A percentile compares a stretch with the other conserved stretches of the same genome.
phyloP scores from a whole-genome alignment of 768 basidiomycete genomes.

The Termitomyces sp. region DNA sequence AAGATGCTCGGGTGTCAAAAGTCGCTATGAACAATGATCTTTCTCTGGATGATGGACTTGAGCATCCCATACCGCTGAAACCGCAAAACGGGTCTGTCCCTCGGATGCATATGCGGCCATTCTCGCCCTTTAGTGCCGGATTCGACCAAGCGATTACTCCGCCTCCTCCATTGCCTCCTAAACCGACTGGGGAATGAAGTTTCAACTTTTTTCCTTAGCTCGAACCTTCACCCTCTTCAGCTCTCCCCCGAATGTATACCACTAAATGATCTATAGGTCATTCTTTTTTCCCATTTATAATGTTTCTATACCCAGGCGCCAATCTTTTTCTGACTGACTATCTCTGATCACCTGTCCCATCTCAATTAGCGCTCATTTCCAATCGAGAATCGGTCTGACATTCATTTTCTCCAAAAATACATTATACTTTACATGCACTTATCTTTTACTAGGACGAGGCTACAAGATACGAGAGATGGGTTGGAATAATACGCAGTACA shows the following conservation, averaged over 20 bases:
- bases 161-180: constrained; percentile 33
- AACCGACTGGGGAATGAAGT: constrained; percentile 25
- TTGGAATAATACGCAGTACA: neutral
- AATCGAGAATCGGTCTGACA: neutral
- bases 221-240: neutral
- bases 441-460: constrained; percentile 9
- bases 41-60: constrained; percentile 15
- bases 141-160: constrained; percentile 29
- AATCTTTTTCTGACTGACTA: neutral
- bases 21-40: constrained; percentile 31
- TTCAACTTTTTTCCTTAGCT: neutral
- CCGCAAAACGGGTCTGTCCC: constrained; percentile 4
- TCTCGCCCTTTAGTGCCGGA: constrained; percentile 44
- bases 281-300: neutral
- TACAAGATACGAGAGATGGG: neutral
- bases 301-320: neutral
- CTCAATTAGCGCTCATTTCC: neutral
- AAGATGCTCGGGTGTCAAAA: constrained; percentile 56
- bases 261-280: neutral
- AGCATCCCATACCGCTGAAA: constrained; percentile 17
- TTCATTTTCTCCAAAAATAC: constrained; percentile 10
- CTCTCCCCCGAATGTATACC: neutral
- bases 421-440: constrained; percentile 19
- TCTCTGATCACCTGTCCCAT: neutral
- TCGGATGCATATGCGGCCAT: constrained; percentile 38